Percentiles rank a stretch among this genome's conserved stretches.
These are phyloP conservation scores for Remersonia thermophila DNA, from an alignment of 2,329 filamentous ascomycete genomes.

Conservation along the genomic window DNA sequence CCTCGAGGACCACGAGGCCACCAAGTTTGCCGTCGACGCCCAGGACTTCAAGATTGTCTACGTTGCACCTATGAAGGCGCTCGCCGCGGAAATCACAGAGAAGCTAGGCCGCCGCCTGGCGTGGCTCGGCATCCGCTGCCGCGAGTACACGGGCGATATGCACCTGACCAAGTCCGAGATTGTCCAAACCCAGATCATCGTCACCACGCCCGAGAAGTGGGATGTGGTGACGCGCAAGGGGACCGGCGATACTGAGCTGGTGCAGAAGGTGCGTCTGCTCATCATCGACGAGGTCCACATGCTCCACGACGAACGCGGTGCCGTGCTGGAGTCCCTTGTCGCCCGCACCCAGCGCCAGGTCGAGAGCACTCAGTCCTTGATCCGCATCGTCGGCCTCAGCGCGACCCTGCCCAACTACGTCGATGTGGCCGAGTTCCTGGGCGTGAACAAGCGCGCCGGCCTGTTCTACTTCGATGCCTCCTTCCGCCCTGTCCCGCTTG, in stretches of 20 bases:
- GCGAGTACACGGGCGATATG: slow-evolving; percentile 97
- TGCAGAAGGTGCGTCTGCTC: slow-evolving; percentile 88
- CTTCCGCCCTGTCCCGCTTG: slow-evolving; percentile 87
- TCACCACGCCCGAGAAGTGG: slow-evolving; percentile 98
- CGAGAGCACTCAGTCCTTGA: slow-evolving; percentile 93
- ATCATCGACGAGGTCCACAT: slow-evolving; percentile 99
- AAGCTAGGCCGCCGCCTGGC: slow-evolving; percentile 85
- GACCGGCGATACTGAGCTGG: slow-evolving; percentile 91
- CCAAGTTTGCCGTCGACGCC: slow-evolving; percentile 67
- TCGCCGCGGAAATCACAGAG: slow-evolving; percentile 90
- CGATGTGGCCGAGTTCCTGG: slow-evolving; percentile 92
- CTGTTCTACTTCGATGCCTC: slow-evolving; percentile 96
- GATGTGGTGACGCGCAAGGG: slow-evolving; percentile 96
- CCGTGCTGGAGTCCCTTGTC: slow-evolving; percentile 90
- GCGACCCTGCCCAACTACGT: slow-evolving; percentile 94
- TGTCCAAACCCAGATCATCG: slow-evolving; percentile 90
- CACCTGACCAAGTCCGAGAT: slow-evolving; percentile 96
- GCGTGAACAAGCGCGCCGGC: slow-evolving; percentile 84
- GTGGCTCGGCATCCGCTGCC: slow-evolving; percentile 85
- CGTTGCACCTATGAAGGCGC: slow-evolving; percentile 95
- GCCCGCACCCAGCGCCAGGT: slow-evolving; percentile 92
- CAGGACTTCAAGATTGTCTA: slow-evolving; percentile 98
- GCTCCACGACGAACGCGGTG: slow-evolving; percentile 94
- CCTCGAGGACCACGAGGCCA: slow-evolving; percentile 56
- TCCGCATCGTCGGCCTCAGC: slow-evolving; percentile 89